phyloP scores from a whole-genome alignment of 768 basidiomycete species.

The Sporobolomyces phaffii region DNA sequence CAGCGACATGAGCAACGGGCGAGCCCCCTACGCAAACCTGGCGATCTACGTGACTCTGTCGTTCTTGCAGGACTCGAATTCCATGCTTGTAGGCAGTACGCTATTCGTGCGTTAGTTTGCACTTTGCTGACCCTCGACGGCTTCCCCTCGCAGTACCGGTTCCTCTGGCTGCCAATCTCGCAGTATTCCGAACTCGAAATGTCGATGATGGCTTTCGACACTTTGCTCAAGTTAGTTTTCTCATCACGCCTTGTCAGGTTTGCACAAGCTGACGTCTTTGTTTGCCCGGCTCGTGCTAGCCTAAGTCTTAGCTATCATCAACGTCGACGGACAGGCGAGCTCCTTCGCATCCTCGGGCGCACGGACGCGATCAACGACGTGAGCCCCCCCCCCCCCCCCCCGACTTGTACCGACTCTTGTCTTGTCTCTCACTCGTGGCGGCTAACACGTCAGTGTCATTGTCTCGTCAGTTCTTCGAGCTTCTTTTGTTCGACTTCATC shows the following conservation, averaged over 20 bases:
- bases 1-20: slow-evolving; percentile 38
- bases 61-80: slow-evolving; percentile 32
- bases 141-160: slow-evolving; percentile 46
- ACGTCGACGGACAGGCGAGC: slow-evolving; percentile 75
- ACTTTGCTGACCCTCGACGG: background rate
- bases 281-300: too few relatives aligned
- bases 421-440: too few relatives aligned
- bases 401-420: too few relatives aligned
- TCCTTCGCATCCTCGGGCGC: slow-evolving; percentile 72
- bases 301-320: slow-evolving; percentile 57
- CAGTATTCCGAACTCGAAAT: slow-evolving; percentile 56
- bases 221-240: slow-evolving; percentile 63
- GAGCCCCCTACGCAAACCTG: slow-evolving; percentile 25
- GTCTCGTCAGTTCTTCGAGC: slow-evolving; percentile 51
- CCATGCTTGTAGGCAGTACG: slow-evolving; percentile 34
- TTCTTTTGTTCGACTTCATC: slow-evolving; percentile 73
- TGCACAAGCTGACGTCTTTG: too few relatives aligned
- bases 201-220: slow-evolving; percentile 77
- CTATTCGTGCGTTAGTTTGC: too few relatives aligned
- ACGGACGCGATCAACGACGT: slow-evolving; percentile 75
- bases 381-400: slow-evolving; percentile 45
- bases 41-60: slow-evolving; percentile 26
- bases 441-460: too few relatives aligned
- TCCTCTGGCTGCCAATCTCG: slow-evolving; percentile 80
- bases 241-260: too few relatives aligned